phyloP scores from a whole-genome alignment of 805 yeast species.

The Spathaspora passalidarum region DNA sequence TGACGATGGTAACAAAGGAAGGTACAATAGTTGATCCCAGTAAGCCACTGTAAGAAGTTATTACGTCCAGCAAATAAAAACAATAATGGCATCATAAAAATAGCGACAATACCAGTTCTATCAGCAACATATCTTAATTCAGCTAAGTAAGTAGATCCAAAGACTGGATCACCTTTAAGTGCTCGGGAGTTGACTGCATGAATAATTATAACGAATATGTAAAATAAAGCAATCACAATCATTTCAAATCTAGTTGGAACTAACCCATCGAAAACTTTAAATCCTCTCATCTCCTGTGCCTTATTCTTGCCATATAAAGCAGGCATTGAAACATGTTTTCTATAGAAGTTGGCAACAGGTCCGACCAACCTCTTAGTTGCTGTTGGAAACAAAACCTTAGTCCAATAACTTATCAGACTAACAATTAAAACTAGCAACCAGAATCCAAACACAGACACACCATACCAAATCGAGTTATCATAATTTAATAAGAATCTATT shows the following conservation, averaged over 20 bases:
- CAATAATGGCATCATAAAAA: constrained; percentile 49
- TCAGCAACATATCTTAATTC: constrained; percentile 40
- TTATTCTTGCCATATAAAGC: constrained; percentile 36
- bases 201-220: constrained; percentile 16
- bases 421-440: constrained; percentile 45
- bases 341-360: constrained; percentile 17
- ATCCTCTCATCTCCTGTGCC: constrained; percentile 13
- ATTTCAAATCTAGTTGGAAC: constrained; percentile 38
- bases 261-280: constrained; percentile 11
- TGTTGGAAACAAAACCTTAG: constrained; percentile 35
- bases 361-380: constrained; percentile 28
- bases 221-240: constrained; percentile 20
- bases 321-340: constrained; percentile 26
- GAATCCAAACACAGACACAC: constrained; percentile 43
- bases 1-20: constrained; percentile 45
- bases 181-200: constrained; percentile 7
- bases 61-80: constrained; percentile 62
- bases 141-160: constrained; percentile 14
- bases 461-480: constrained; percentile 26
- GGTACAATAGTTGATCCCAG: constrained; percentile 51
- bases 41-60: constrained; percentile 57
- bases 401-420: constrained; percentile 42
- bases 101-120: constrained; percentile 49
- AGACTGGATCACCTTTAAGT: constrained; percentile 23
- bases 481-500: constrained; percentile 26